Evolutionary conservation across 1,284 basidiomycete genomes (phyloP), one percentile per base, ranked within the genome.

Genomic region (Ustilago esculenta): DNA sequence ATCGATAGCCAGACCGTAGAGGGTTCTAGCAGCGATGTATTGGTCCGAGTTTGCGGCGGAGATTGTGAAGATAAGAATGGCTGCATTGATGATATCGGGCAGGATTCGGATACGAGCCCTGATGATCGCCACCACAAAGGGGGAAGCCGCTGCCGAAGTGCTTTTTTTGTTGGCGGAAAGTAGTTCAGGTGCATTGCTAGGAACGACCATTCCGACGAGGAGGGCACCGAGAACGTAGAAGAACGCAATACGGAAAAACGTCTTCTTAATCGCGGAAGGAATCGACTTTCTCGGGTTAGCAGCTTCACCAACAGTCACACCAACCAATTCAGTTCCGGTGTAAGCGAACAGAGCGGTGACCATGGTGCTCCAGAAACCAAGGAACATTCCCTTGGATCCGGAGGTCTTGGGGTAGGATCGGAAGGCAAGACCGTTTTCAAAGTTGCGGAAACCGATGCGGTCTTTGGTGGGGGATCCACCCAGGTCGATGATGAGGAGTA

Each of bases 81-180:
- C 59, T 2, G 84, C 85, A 71, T 86, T 86, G 79, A 85, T 82
- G 47, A 85, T 87, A 47, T 86, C 87, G 3, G 91, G 90, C 2
- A 92, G 83, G 18, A 77, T 82, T 35, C 81, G 87, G 83, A 93
- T 93, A 29, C 90, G 89, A 1, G 91, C 89, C 36, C 84, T 86
- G 73, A 87, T 52, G 60, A 84, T 84, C 17, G 84, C 86, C 14
- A 92, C 88, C 43, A 91, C 89, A 79, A 92, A 92, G 0, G 90
- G 90, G 43, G 89, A 91, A 4, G 90, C 90, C 14, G 88, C 60
- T 1, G 73, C 74, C 10, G 67, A 64, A 15, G 65, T 67, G 4
- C 57, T 53, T 11, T 36, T 44, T 44, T 58, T 56, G 46, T 57
- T 65, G 24, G 74, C 67, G 3, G 49, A 32, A 0, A 71, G 46